Percentiles rank a stretch among this genome's conserved stretches.
Evolutionary conservation across 345 rosid genomes (phyloP).

Genomic region (Citropsis articulata): DNA sequence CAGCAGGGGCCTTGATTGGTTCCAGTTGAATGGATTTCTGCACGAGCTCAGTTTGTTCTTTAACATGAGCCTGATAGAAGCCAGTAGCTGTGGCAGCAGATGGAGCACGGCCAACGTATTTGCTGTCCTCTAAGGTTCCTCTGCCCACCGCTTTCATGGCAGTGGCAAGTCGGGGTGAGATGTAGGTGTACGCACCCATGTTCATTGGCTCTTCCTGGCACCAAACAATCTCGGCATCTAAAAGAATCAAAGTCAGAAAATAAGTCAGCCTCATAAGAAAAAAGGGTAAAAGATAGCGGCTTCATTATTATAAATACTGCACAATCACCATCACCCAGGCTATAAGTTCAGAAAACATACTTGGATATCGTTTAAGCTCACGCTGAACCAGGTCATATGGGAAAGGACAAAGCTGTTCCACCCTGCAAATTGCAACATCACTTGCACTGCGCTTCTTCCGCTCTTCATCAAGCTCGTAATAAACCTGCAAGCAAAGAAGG

Average conservation of each 20-base stretch:
- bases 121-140: constrained; percentile 58
- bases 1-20: constrained; percentile 34
- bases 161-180: constrained; percentile 59
- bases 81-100: constrained; percentile 84
- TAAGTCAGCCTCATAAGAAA: background rate
- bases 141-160: constrained; percentile 51
- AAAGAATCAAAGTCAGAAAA: background rate
- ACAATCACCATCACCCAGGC: background rate
- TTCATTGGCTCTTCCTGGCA: constrained; percentile 93
- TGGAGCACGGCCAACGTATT: constrained; percentile 66
- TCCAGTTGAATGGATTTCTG: constrained; percentile 56
- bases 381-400: constrained; percentile 79
- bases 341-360: constrained; percentile 28
- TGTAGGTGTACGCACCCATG: constrained; percentile 69
- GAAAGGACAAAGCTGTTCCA: constrained; percentile 80
- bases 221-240: constrained; percentile 77
- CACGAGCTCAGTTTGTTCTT: constrained; percentile 63
- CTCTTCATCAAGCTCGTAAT: constrained; percentile 72
- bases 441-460: constrained; percentile 42
- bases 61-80: constrained; percentile 49
- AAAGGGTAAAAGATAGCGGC: background rate
- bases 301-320: background rate
- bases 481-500: constrained; percentile 31
- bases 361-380: constrained; percentile 76
- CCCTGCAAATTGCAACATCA: constrained; percentile 79